phyloP scores from a whole-genome alignment of 129 eudicot species.

The Deinandra increscens region DNA sequence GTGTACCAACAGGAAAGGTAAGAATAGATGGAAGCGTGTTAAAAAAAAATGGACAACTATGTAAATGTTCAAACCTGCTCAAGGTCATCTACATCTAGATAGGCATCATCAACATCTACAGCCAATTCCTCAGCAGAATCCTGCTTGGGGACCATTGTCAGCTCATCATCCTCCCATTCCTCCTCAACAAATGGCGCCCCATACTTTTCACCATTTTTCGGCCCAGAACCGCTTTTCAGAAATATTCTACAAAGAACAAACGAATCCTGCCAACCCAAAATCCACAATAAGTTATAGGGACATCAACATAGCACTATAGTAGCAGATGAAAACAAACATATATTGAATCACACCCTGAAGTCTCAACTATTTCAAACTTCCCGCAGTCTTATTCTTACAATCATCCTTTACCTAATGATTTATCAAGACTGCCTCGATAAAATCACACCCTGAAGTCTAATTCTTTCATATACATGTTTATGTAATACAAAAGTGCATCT shows the following conservation, averaged over 20 bases:
- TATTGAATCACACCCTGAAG: background rate
- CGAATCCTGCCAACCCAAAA: slow-evolving; percentile 53
- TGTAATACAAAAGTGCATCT: background rate
- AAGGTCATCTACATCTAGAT: slow-evolving; percentile 63
- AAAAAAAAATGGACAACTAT: background rate
- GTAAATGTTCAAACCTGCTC: slow-evolving; percentile 61
- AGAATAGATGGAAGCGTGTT: background rate
- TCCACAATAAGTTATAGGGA: background rate
- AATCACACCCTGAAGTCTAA: background rate
- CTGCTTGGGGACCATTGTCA: slow-evolving; percentile 45
- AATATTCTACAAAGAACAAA: slow-evolving; percentile 78
- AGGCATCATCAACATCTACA: slow-evolving; percentile 50
- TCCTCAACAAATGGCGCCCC: slow-evolving; percentile 77
- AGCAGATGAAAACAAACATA: background rate
- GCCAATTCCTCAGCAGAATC: slow-evolving; percentile 47
- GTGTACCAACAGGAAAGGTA: background rate
- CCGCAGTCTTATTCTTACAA: background rate
- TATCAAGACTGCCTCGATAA: background rate
- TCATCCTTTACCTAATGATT: background rate
- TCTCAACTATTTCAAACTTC: background rate
- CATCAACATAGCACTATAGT: slow-evolving; percentile 16
- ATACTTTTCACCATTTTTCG: slow-evolving; percentile 86
- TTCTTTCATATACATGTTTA: background rate
- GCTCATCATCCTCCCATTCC: slow-evolving; percentile 82
- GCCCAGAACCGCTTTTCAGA: slow-evolving; percentile 89